Evolutionary conservation across 2,329 filamentous ascomycete species (phyloP), one percentile per base, ranked within the genome.

Genomic region (Colletotrichum tabaci): DNA sequence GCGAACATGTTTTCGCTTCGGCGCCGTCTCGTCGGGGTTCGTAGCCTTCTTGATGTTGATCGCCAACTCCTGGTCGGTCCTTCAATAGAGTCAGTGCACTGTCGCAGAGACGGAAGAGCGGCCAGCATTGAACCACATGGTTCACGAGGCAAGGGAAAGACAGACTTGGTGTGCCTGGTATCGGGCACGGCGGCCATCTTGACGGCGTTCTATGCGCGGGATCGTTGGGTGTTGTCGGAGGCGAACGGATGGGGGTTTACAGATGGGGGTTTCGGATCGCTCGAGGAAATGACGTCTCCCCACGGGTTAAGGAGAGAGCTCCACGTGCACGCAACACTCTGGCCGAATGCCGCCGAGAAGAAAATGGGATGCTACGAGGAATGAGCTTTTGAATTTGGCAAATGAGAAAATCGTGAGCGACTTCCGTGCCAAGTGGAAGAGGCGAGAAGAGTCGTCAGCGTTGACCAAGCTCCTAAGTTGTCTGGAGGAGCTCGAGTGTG

Each of bases 1-100:
- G 80, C 96, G 94, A 70, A 99, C 96, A 93, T 99, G 96, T 85
- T 99, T 99, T 78, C 90, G 88, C 81, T 92, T 92, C 47, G 90
- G 90, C 8, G 90, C 90, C 2, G 90, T 89, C 80, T 93, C 91
- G 76, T 93, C 91, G 77, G 86, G 86, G 77, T 87, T 92, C 62
- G 91, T 93, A 21, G 91, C 91, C 80, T 93, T 93, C 79, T 88
- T 87, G 76, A 93, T 93, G 81, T 91, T 91, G 81, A 93, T 89
- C 71, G 89, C 87, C 75, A 93, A 87, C 80, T 93, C 91, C 76
- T 88, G 87, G 79, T 93, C 91, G 79, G 90, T 91, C 79, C 91
- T 93, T 62, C n/a, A 23, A 40, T 60, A 35, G 56, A 61, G 61
- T 73, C 57, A 74, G 71, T 64, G 58, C 65, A 62, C 57, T 18